These are phyloP conservation scores for Schizosaccharomyces versatilis DNA, from an alignment of 1,139 yeast genomes.

Conservation along the genomic window DNA sequence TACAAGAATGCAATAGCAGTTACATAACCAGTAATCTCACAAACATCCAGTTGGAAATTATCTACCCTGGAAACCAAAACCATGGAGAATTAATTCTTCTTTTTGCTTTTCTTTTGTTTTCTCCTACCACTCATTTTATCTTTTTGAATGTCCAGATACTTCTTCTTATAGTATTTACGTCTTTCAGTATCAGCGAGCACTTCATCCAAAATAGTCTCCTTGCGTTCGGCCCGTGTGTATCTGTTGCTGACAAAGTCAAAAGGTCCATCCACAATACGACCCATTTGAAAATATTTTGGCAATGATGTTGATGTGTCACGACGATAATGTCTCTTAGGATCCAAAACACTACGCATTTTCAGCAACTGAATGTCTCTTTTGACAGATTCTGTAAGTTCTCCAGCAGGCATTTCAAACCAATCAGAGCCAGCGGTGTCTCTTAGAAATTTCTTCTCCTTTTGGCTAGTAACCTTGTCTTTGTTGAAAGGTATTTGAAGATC, in stretches of 20 bases:
- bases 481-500: no score
- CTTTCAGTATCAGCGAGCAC: slow-evolving; percentile 52
- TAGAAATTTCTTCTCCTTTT: background rate
- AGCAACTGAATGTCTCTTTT: slow-evolving; percentile 60
- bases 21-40: background rate
- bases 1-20: background rate
- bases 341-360: slow-evolving; percentile 73
- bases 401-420: slow-evolving; percentile 72
- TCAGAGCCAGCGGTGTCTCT: slow-evolving; percentile 29
- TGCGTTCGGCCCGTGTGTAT: slow-evolving; percentile 47
- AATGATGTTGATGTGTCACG: slow-evolving; percentile 18
- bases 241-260: slow-evolving; percentile 60
- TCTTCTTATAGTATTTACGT: slow-evolving; percentile 60
- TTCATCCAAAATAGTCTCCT: slow-evolving; percentile 60
- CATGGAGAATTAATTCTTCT: no score
- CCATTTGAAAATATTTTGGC: slow-evolving; percentile 71
- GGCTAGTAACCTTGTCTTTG: no score
- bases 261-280: slow-evolving; percentile 66
- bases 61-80: no score
- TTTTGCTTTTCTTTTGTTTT: slow-evolving; percentile 35
- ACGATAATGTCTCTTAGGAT: slow-evolving; percentile 87
- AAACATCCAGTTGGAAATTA: background rate
- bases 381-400: slow-evolving; percentile 50
- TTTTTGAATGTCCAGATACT: slow-evolving; percentile 57
- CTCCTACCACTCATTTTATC: slow-evolving; percentile 57